Percentiles rank a stretch among this genome's conserved stretches.
Evolutionary conservation across 768 basidiomycete genomes (phyloP).

Genomic region (Leucogyrophana mollusca): DNA sequence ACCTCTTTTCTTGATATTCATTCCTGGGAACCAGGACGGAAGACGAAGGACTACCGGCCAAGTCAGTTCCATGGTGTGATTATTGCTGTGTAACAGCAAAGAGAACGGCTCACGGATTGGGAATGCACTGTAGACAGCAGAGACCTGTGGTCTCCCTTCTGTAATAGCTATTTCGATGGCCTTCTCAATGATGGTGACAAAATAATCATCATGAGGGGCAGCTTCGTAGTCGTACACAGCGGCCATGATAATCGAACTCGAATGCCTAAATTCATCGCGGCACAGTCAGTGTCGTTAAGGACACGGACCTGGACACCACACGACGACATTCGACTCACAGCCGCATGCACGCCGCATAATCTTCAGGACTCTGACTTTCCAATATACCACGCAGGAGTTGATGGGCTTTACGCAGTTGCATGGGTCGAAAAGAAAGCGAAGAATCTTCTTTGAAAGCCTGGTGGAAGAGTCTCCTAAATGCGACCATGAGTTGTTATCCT

Average conservation of each 20-base stretch:
- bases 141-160: not conserved
- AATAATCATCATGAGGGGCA: not conserved
- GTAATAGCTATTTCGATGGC: not conserved
- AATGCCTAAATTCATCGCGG: slow-evolving; percentile 11
- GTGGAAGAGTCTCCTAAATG: slow-evolving; percentile 5
- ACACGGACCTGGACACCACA: no score
- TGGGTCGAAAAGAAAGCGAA: not conserved
- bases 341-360: slow-evolving; percentile 7
- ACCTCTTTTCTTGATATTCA: not conserved
- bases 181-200: not conserved
- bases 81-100: not conserved
- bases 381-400: not conserved
- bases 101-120: not conserved
- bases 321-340: no score
- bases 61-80: not conserved
- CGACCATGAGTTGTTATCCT: slow-evolving; percentile 3
- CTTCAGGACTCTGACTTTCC: not conserved
- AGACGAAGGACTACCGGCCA: not conserved
- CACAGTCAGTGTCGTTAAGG: no score
- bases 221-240: not conserved
- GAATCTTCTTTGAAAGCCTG: not conserved
- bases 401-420: not conserved
- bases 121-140: not conserved
- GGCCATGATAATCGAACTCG: not conserved
- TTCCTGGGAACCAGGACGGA: not conserved